These are phyloP conservation scores for Coleophoma crateriformis DNA, from an alignment of 2,329 filamentous ascomycete species.

Conservation along the genomic window DNA sequence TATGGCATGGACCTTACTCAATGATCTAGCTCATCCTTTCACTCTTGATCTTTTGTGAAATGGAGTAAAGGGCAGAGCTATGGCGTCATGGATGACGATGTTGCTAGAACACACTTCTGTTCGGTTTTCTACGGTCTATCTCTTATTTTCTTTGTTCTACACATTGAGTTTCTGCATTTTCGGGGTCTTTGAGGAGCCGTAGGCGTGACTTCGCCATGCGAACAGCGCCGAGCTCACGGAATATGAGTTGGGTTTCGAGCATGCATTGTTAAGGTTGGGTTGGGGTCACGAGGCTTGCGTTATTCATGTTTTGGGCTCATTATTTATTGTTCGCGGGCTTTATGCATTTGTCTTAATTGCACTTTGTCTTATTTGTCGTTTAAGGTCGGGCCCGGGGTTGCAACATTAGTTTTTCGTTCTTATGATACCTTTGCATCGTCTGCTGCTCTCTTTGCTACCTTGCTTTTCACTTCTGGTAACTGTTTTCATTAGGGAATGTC, in stretches of 20 bases:
- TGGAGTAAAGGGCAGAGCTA: background rate
- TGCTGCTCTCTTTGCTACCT: slow-evolving; percentile 4
- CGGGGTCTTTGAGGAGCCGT: slow-evolving; percentile 19
- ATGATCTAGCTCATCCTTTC: slow-evolving; percentile 19
- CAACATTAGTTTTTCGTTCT: slow-evolving; percentile 12
- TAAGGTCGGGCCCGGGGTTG: slow-evolving; percentile 1
- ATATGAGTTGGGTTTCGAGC: slow-evolving; percentile 11
- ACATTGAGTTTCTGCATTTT: slow-evolving; percentile 17
- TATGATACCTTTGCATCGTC: slow-evolving; percentile 14
- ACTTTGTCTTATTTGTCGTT: slow-evolving; percentile 7
- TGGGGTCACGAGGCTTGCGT: slow-evolving; percentile 16
- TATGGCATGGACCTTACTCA: slow-evolving; percentile 73
- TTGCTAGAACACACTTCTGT: too few species aligned
- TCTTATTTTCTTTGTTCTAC: too few species aligned
- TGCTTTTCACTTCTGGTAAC: slow-evolving; percentile 11
- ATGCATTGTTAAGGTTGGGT: slow-evolving; percentile 4
- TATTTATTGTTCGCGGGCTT: slow-evolving; percentile 8
- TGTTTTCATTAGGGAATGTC: background rate
- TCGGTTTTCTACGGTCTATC: too few species aligned
- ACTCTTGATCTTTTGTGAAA: background rate
- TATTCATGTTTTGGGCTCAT: slow-evolving; percentile 6
- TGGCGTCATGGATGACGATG: too few species aligned
- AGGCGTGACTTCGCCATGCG: slow-evolving; percentile 7
- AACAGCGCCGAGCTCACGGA: slow-evolving; percentile 13
- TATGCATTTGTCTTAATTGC: slow-evolving; percentile 13